A percentile compares a stretch with the other conserved stretches of the same genome.
Conservation (phyloP, 768 basidiomycete species). For the Suillus clintonianus region DNA sequence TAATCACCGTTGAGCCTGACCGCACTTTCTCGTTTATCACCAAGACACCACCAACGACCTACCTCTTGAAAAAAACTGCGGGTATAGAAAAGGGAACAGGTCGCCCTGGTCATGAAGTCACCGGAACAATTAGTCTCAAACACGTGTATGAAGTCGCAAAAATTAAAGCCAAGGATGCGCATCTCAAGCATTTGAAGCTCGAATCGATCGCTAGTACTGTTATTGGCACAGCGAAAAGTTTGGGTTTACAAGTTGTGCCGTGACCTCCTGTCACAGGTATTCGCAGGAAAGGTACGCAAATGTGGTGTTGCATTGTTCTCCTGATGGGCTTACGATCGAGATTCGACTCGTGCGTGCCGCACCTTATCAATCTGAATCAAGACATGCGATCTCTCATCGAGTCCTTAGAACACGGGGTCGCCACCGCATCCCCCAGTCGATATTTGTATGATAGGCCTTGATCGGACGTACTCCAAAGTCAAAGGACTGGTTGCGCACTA, state of each 20-base stretch:
- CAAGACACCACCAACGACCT: conserved; percentile 87
- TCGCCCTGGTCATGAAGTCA: conserved; percentile 74
- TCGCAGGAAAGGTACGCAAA: conserved; percentile 25
- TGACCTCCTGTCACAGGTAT: conserved; percentile 41
- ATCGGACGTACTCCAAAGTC: conserved; percentile 17
- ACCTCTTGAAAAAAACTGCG: conserved; percentile 89
- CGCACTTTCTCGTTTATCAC: conserved; percentile 92
- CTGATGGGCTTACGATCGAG: conserved; percentile 7
- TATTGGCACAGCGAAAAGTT: conserved; percentile 83
- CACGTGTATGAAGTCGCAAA: conserved; percentile 99
- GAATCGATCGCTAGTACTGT: conserved; percentile 89
- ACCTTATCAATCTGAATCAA: conserved; percentile 29
- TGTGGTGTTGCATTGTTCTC: conserved; percentile 1
- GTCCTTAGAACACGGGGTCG: conserved; percentile 7
- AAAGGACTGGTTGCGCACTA: conserved; percentile 21
- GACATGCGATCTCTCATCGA: conserved; percentile 11
- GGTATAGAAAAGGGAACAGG: conserved; percentile 90
- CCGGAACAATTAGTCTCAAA: conserved; percentile 88
- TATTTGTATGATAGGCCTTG: conserved; percentile 23
- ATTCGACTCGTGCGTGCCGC: conserved; percentile 18
- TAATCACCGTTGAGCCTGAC: conserved; percentile 92
- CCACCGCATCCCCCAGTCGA: conserved; percentile 12
- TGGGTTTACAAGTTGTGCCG: conserved; percentile 90
- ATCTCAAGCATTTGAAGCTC: conserved; percentile 82
- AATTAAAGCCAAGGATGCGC: conserved; percentile 90